Evolutionary conservation across 2,329 filamentous ascomycete genomes (phyloP).

Genomic region (Diaporthe aspalathi): DNA sequence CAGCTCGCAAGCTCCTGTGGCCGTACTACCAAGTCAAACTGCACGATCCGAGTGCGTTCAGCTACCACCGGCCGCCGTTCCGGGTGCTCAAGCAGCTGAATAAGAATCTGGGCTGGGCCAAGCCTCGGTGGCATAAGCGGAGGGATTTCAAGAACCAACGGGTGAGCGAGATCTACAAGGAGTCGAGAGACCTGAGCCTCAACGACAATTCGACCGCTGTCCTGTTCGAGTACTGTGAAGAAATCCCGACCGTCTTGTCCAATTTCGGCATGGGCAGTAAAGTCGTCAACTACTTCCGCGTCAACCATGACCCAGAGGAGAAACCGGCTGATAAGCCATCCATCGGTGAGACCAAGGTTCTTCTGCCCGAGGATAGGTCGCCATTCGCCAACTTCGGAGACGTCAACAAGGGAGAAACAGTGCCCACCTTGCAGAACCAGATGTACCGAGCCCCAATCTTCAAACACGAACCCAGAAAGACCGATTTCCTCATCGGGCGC

Average conservation of each 20-base stretch:
- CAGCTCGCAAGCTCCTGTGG: slow-evolving; percentile 90
- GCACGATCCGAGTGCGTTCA: slow-evolving; percentile 73
- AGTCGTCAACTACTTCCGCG: slow-evolving; percentile 95
- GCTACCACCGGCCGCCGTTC: slow-evolving; percentile 86
- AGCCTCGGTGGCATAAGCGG: slow-evolving; percentile 79
- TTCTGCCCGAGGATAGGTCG: slow-evolving; percentile 93
- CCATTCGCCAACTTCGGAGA: slow-evolving; percentile 96
- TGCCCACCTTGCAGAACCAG: slow-evolving; percentile 90
- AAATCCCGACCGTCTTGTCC: slow-evolving; percentile 89
- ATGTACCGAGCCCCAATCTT: slow-evolving; percentile 97
- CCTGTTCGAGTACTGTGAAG: slow-evolving; percentile 95
- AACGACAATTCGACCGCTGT: slow-evolving; percentile 90
- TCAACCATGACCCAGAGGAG: slow-evolving; percentile 79
- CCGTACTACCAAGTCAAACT: slow-evolving; percentile 95
- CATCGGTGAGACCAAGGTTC: slow-evolving; percentile 87
- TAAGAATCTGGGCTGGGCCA: slow-evolving; percentile 77
- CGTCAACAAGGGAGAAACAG: slow-evolving; percentile 89
- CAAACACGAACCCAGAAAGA: slow-evolving; percentile 80
- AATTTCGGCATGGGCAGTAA: slow-evolving; percentile 98
- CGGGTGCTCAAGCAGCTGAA: slow-evolving; percentile 76
- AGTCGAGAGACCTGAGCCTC: slow-evolving; percentile 84
- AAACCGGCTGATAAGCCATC: slow-evolving; percentile 81
- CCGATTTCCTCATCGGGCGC: slow-evolving; percentile 88
- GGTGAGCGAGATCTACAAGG: slow-evolving; percentile 80
- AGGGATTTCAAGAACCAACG: slow-evolving; percentile 86